These are phyloP conservation scores for Zymoseptoria ardabiliae DNA, from an alignment of 2,329 filamentous ascomycete genomes.

Conservation along the genomic window DNA sequence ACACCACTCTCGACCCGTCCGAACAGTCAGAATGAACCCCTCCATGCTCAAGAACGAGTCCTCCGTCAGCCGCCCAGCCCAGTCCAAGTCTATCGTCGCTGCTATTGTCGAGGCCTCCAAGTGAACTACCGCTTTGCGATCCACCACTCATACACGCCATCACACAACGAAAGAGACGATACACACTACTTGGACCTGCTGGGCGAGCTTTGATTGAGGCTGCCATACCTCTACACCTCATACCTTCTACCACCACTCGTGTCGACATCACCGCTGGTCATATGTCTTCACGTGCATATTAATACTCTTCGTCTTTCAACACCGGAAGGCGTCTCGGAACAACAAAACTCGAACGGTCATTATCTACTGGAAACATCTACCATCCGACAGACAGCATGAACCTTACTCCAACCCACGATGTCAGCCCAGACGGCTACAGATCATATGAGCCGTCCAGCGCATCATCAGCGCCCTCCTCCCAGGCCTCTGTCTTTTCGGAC, in stretches of 20 bases:
- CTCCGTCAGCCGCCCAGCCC: conserved; percentile 20
- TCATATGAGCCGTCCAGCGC: conserved; percentile 65
- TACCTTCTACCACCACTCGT: neutral
- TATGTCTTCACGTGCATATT: conserved; percentile 14
- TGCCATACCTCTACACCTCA: neutral
- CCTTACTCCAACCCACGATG: conserved; percentile 11
- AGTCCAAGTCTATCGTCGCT: conserved; percentile 21
- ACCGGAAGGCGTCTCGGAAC: conserved; percentile 25
- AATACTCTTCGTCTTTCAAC: conserved; percentile 21
- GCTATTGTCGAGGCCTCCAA: conserved; percentile 10
- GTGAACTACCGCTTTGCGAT: conserved; percentile 10
- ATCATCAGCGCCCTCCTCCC: conserved; percentile 68
- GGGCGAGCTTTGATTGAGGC: conserved; percentile 7
- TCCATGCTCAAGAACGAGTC: conserved; percentile 12
- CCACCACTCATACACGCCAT: conserved; percentile 1
- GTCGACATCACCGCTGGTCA: conserved; percentile 7
- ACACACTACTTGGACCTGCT: conserved; percentile 15
- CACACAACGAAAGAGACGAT: conserved; percentile 15
- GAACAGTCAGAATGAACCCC: conserved; percentile 20
- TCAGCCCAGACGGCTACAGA: conserved; percentile 28
- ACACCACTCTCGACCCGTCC: conserved; percentile 9
- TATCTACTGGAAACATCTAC: conserved; percentile 24
- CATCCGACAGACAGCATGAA: conserved; percentile 22
- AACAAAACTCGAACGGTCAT: conserved; percentile 16
- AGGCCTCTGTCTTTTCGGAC: conserved; percentile 70